A percentile compares a stretch with the other conserved stretches of the same genome.
Evolutionary conservation across 768 basidiomycete species (phyloP).

Genomic region (Boletus vinaceobasis): DNA sequence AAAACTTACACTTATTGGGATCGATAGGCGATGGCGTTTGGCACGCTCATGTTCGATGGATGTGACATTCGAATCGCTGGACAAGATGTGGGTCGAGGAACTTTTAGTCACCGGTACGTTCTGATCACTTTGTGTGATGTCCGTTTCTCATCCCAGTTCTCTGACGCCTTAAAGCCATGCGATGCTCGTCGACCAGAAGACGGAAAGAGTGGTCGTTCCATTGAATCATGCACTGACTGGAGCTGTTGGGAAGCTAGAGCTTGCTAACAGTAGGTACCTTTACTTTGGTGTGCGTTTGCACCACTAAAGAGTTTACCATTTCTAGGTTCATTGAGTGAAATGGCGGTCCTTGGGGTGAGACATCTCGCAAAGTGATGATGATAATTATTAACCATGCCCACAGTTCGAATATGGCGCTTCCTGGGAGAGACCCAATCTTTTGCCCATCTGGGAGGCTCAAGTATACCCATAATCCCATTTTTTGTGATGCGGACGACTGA

Average conservation of each 20-base stretch:
- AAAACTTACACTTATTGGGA: neutral
- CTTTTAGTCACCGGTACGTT: slow-evolving; percentile 72
- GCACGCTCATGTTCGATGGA: slow-evolving; percentile 79
- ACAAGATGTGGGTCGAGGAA: slow-evolving; percentile 89
- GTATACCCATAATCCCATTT: slow-evolving; percentile 30
- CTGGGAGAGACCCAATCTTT: slow-evolving; percentile 78
- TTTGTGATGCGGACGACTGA: neutral
- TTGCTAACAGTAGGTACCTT: slow-evolving; percentile 75
- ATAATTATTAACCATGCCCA: slow-evolving; percentile 37
- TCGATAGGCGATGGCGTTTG: slow-evolving; percentile 77
- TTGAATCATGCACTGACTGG: slow-evolving; percentile 62
- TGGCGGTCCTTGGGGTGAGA: slow-evolving; percentile 82
- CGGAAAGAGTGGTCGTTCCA: slow-evolving; percentile 76
- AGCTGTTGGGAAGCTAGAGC: slow-evolving; percentile 66
- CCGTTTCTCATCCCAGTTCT: neutral
- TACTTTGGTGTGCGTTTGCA: neutral
- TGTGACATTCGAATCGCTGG: slow-evolving; percentile 86
- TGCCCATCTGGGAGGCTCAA: slow-evolving; percentile 94
- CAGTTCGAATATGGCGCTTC: slow-evolving; percentile 90
- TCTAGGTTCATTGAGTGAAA: slow-evolving; percentile 81
- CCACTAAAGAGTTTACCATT: neutral
- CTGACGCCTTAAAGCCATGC: slow-evolving; percentile 42
- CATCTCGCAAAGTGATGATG: neutral
- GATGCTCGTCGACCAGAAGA: slow-evolving; percentile 87
- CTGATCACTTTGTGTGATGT: neutral